Evolutionary conservation across 2,329 filamentous ascomycete species (phyloP).

Genomic region (Pseudogymnoascus destructans): DNA sequence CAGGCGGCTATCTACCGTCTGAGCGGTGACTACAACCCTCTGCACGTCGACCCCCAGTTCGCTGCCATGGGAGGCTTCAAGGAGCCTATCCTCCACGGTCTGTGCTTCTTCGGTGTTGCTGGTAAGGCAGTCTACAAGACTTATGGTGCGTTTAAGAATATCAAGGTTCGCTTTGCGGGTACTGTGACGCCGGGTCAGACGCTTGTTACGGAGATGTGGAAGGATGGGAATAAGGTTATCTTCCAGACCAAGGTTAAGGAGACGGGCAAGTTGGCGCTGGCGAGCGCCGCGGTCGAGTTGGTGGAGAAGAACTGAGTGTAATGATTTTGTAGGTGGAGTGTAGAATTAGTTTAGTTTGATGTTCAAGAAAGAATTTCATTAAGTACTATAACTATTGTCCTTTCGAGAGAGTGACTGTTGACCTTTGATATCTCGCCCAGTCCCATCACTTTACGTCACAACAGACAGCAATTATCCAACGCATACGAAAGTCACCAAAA

Average conservation of each 20-base stretch:
- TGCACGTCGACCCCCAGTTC: slow-evolving; percentile 91
- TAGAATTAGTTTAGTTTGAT: not conserved
- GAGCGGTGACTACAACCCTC: slow-evolving; percentile 88
- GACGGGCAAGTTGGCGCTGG: slow-evolving; percentile 80
- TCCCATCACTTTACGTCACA: not conserved
- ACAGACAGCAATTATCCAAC: not conserved
- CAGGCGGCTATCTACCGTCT: slow-evolving; percentile 90
- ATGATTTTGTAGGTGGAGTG: not conserved
- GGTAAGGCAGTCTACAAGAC: slow-evolving; percentile 80
- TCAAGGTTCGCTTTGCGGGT: slow-evolving; percentile 85
- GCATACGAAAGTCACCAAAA: not conserved
- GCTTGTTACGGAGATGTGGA: slow-evolving; percentile 91
- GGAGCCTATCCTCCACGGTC: slow-evolving; percentile 86
- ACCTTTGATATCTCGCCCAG: not conserved
- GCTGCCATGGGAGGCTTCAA: slow-evolving; percentile 94
- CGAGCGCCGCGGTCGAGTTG: slow-evolving; percentile 67
- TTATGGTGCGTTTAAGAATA: slow-evolving; percentile 74
- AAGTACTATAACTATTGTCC: not conserved
- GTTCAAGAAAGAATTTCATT: not conserved
- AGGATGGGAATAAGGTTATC: slow-evolving; percentile 62
- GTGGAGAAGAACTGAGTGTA: slow-evolving; percentile 29
- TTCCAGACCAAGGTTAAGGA: slow-evolving; percentile 87
- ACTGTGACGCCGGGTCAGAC: slow-evolving; percentile 78
- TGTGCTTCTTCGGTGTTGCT: slow-evolving; percentile 86
- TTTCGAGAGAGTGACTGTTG: not conserved